phyloP scores from a whole-genome alignment of 345 rosid genomes.

The Orychophragmus violaceus region DNA sequence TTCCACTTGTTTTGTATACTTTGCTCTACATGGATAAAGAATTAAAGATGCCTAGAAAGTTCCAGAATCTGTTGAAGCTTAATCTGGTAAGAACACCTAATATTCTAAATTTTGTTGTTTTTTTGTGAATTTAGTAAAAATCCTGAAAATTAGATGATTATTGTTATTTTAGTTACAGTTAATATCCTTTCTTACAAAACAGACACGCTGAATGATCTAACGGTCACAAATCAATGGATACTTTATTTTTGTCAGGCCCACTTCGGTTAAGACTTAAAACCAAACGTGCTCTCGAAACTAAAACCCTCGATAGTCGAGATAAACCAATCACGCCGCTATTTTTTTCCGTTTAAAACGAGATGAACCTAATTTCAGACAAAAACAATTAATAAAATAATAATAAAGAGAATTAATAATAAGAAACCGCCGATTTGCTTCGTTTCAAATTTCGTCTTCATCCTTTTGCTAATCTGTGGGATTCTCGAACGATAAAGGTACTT shows the following conservation, averaged over 20 bases:
- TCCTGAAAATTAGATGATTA: not conserved
- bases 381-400: not conserved
- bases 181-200: too few relatives aligned
- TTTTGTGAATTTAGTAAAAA: not conserved
- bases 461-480: not conserved
- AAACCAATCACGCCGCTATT: not conserved
- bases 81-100: not conserved
- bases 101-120: not conserved
- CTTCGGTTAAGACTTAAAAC: not conserved
- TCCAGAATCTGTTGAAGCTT: not conserved
- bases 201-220: slow-evolving; percentile 13
- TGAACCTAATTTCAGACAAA: not conserved
- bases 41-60: not conserved
- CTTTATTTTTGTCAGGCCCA: not conserved
- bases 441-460: slow-evolving; percentile 34
- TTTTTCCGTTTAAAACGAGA: not conserved
- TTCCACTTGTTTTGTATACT: too few relatives aligned
- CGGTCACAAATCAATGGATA: slow-evolving; percentile 2
- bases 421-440: slow-evolving; percentile 53
- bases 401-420: not conserved
- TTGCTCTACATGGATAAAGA: not conserved
- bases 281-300: not conserved
- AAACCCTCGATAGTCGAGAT: not conserved
- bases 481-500: not conserved
- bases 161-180: slow-evolving; percentile 17